Percentiles rank a stretch among this genome's conserved stretches.
These are phyloP conservation scores for Karstenula rhodostoma DNA, from an alignment of 2,329 filamentous ascomycete species.

Conservation along the genomic window DNA sequence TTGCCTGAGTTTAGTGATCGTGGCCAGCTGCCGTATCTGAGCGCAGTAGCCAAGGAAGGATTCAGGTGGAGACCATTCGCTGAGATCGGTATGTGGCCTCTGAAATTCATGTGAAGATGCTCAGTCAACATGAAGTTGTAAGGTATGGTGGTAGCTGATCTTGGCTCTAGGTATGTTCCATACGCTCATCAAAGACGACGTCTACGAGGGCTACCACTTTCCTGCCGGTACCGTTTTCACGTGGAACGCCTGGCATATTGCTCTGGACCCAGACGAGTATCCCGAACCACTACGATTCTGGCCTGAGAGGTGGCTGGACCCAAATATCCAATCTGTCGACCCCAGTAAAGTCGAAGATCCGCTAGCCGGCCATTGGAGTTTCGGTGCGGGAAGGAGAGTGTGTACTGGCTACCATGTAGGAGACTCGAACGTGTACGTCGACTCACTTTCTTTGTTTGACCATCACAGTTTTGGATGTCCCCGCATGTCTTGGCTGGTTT, in stretches of 20 bases:
- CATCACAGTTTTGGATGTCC: not conserved
- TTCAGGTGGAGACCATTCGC: conserved; percentile 32
- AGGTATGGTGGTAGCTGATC: not conserved
- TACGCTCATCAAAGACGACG: conserved; percentile 28
- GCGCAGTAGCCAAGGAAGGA: conserved; percentile 28
- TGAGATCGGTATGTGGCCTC: conserved; percentile 23
- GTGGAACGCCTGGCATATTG: conserved; percentile 33
- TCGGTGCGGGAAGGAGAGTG: conserved; percentile 28
- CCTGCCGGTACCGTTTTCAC: conserved; percentile 32
- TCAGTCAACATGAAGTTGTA: not conserved
- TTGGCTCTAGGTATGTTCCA: conserved; percentile 15
- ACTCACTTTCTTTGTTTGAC: not conserved
- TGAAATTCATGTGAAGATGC: not conserved
- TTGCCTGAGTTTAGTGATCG: conserved; percentile 27
- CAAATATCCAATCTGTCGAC: conserved; percentile 25
- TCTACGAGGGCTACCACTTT: conserved; percentile 32
- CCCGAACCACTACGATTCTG: conserved; percentile 27
- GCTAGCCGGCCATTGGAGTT: conserved; percentile 39
- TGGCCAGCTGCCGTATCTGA: conserved; percentile 21
- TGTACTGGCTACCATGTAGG: conserved; percentile 30
- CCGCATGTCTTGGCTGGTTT: not conserved
- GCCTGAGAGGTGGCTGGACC: conserved; percentile 35
- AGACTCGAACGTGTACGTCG: conserved; percentile 24
- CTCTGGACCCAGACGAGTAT: conserved; percentile 25
- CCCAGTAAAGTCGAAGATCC: conserved; percentile 25